A percentile compares a stretch with the other conserved stretches of the same genome.
Evolutionary conservation across 768 basidiomycete species (phyloP).

Genomic region (Rhodotorula sphaerocarpa): DNA sequence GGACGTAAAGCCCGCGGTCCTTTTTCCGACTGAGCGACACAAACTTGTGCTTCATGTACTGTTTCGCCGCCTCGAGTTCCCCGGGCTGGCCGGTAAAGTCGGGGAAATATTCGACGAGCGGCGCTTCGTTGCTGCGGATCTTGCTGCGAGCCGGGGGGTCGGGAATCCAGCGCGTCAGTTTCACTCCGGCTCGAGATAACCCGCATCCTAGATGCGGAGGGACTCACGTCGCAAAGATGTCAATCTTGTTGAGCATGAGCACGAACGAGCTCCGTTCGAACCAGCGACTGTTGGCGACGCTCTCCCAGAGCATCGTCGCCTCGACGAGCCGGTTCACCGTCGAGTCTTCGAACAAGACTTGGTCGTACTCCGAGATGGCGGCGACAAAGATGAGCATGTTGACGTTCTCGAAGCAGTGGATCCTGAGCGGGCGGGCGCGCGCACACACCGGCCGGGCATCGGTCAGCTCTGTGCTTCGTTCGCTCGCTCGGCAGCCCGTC

Average conservation of each 20-base stretch:
- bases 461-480: too few species aligned
- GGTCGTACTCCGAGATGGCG: slow-evolving; percentile 89
- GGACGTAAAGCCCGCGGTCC: slow-evolving; percentile 44
- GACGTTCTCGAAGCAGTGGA: slow-evolving; percentile 90
- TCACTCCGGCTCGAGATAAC: not conserved
- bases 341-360: slow-evolving; percentile 57
- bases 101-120: slow-evolving; percentile 76
- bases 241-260: slow-evolving; percentile 50
- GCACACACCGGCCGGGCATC: too few species aligned
- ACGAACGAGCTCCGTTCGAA: slow-evolving; percentile 91
- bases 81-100: slow-evolving; percentile 70
- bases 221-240: slow-evolving; percentile 58
- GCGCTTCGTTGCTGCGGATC: slow-evolving; percentile 51
- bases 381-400: slow-evolving; percentile 89
- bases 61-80: slow-evolving; percentile 77
- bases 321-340: slow-evolving; percentile 79
- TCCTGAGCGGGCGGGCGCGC: slow-evolving; percentile 39
- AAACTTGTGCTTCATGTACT: slow-evolving; percentile 68
- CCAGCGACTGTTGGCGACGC: slow-evolving; percentile 49
- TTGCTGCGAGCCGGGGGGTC: slow-evolving; percentile 54
- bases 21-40: slow-evolving; percentile 83
- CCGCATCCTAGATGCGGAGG: not conserved
- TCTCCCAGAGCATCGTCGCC: slow-evolving; percentile 71
- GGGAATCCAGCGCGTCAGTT: too few species aligned
- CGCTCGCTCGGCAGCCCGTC: too few species aligned